Evolutionary conservation across 2,329 filamentous ascomycete species (phyloP).

Genomic region (Penicillium frequentans): DNA sequence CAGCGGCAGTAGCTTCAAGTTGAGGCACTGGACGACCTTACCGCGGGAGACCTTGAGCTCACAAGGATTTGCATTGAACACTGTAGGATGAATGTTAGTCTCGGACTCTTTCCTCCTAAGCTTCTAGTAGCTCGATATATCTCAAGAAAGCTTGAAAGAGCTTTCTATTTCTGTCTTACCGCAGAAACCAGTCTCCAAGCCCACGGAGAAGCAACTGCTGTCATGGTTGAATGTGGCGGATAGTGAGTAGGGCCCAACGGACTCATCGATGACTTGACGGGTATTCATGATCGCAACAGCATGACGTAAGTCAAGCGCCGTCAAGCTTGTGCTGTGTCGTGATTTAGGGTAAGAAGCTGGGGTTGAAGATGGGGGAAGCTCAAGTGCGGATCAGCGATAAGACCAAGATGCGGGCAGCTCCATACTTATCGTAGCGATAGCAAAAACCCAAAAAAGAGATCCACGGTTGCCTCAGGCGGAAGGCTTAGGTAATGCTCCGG

Average conservation of each 20-base stretch:
- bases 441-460: neutral
- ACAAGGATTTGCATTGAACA: slow-evolving; percentile 72
- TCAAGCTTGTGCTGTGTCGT: neutral
- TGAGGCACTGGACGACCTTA: slow-evolving; percentile 30
- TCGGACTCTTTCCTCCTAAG: slow-evolving; percentile 2
- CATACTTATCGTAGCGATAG: neutral
- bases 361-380: neutral
- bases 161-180: slow-evolving; percentile 53
- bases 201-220: slow-evolving; percentile 81
- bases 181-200: slow-evolving; percentile 81
- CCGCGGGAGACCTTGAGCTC: slow-evolving; percentile 65
- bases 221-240: slow-evolving; percentile 85
- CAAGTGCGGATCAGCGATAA: slow-evolving; percentile 21
- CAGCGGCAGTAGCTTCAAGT: neutral
- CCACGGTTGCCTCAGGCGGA: slow-evolving; percentile 13
- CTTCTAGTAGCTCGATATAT: neutral
- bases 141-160: neutral
- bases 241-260: slow-evolving; percentile 71
- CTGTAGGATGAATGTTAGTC: slow-evolving; percentile 43
- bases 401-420: slow-evolving; percentile 24
- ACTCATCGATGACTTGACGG: slow-evolving; percentile 77
- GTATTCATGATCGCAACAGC: slow-evolving; percentile 71
- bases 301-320: slow-evolving; percentile 5
- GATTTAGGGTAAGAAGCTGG: neutral
- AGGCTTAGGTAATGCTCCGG: slow-evolving; percentile 17